Evolutionary conservation across 2,329 filamentous ascomycete genomes (phyloP), one percentile per base, ranked within the genome.

Genomic region (Colletotrichum incanum): DNA sequence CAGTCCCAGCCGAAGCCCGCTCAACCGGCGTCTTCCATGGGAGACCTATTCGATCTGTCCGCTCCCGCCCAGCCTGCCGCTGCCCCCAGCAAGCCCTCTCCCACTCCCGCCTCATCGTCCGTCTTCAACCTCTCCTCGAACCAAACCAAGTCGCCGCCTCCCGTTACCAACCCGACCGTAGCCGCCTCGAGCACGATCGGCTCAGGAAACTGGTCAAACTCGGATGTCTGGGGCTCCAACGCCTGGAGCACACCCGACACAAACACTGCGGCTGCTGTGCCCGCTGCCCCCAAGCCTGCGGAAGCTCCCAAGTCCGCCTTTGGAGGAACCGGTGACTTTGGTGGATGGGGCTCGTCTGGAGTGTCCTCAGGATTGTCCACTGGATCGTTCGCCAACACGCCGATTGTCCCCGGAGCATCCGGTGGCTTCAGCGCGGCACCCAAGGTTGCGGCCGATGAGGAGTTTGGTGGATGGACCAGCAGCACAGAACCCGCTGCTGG

Each of bases 401-500:
- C 89, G 61, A 90, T 92, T 79, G 86, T 92, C 26, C 88, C 89
- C 2, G 88, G 90, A 1, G 84, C 89, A 0, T 88, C 88, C 75
- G 92, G 92, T 31, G 92, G 92, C 7, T 93, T 94, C 81, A 89
- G 86, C 65, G 79, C 85, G 66, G 84, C 86, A 50, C 91, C 94
- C 31, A 92, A 93, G 77, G 93, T 98, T 2, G 88, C 93, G 45
- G 93, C 94, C 0, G 96, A 98, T 77, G 96, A 98, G 82, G 96
- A 98, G 79, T 98, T 98, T 84, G 96, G 96, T 26, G 95, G 96
- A 16, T 98, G 96, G 96, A 91, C 94, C 59, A 97, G 94, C 87
- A 84, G 92, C 89, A 78, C 88, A 76, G 76, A 86, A 83, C 47
- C 83, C 86, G 78, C 84, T 26, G 80, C 80, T 54, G 81, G 80